Percentiles rank a stretch among this genome's conserved stretches.
Evolutionary conservation across 495 filamentous ascomycete species (phyloP).

Genomic region (Schizothecium vesticola): DNA sequence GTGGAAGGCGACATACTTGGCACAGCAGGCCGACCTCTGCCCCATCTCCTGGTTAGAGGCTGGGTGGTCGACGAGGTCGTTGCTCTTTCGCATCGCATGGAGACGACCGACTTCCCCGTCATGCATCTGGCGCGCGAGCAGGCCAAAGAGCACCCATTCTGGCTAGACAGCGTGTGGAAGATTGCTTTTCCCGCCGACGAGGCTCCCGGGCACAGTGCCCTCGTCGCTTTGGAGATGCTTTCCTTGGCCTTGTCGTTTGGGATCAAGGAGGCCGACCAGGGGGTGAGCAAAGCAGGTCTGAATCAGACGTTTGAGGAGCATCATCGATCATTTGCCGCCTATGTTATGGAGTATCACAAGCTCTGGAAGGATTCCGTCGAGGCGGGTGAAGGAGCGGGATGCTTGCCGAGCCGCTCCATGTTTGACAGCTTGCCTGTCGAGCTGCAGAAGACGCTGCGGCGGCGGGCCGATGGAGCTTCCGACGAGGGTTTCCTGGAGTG

Average conservation of each 20-base stretch:
- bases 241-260: slow-evolving; percentile 14
- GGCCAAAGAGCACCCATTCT: slow-evolving; percentile 16
- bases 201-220: not conserved
- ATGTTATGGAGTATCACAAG: slow-evolving; percentile 16
- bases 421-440: slow-evolving; percentile 11
- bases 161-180: slow-evolving; percentile 17
- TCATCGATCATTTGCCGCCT: slow-evolving; percentile 13
- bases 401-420: slow-evolving; percentile 6
- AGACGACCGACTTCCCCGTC: slow-evolving; percentile 19
- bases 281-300: slow-evolving; percentile 3
- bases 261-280: slow-evolving; percentile 5
- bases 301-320: slow-evolving; percentile 11
- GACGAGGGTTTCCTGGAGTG: slow-evolving; percentile 14
- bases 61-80: slow-evolving; percentile 16
- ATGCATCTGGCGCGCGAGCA: slow-evolving; percentile 13
- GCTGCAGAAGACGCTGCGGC: slow-evolving; percentile 6
- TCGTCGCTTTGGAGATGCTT: slow-evolving; percentile 11
- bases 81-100: slow-evolving; percentile 14
- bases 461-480: slow-evolving; percentile 12
- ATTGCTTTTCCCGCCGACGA: not conserved
- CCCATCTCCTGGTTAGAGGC: slow-evolving; percentile 12
- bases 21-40: slow-evolving; percentile 3
- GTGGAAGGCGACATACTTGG: slow-evolving; percentile 1
- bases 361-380: not conserved
- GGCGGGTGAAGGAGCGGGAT: not conserved